Evolutionary conservation across 2,329 filamentous ascomycete species (phyloP).

Genomic region (Coleophoma crateriformis): DNA sequence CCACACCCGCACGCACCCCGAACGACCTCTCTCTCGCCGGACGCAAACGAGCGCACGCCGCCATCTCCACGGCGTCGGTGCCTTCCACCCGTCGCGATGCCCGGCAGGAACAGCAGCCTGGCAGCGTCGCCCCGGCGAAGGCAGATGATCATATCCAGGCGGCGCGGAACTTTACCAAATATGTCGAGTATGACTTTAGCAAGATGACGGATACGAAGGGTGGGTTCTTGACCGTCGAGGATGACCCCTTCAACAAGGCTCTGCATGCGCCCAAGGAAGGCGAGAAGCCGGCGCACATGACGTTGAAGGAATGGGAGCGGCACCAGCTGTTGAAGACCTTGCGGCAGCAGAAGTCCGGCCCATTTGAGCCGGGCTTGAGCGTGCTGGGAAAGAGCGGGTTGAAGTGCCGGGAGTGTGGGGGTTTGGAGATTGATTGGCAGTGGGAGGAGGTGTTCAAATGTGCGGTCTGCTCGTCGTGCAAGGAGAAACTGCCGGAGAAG

Average conservation of each 20-base stretch:
- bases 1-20: slow-evolving; percentile 41
- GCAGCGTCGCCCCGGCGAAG: not conserved
- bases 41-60: slow-evolving; percentile 65
- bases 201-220: slow-evolving; percentile 98
- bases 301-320: slow-evolving; percentile 84
- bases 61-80: slow-evolving; percentile 65
- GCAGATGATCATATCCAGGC: slow-evolving; percentile 42
- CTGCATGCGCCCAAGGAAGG: slow-evolving; percentile 52
- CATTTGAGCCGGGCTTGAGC: slow-evolving; percentile 85
- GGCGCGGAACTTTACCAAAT: slow-evolving; percentile 85
- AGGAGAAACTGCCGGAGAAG: slow-evolving; percentile 84
- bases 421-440: slow-evolving; percentile 86
- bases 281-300: slow-evolving; percentile 81
- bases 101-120: not conserved
- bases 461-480: slow-evolving; percentile 75
- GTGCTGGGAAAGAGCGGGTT: slow-evolving; percentile 62
- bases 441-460: slow-evolving; percentile 83
- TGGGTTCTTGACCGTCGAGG: slow-evolving; percentile 83
- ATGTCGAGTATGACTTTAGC: slow-evolving; percentile 96
- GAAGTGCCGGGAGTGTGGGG: slow-evolving; percentile 77
- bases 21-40: slow-evolving; percentile 56
- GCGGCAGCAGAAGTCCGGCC: slow-evolving; percentile 68
- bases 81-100: slow-evolving; percentile 32
- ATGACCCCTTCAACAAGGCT: slow-evolving; percentile 85
- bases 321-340: slow-evolving; percentile 70